Conservation (phyloP, 805 yeast genomes). For the Ogataea populi-albae region DNA sequence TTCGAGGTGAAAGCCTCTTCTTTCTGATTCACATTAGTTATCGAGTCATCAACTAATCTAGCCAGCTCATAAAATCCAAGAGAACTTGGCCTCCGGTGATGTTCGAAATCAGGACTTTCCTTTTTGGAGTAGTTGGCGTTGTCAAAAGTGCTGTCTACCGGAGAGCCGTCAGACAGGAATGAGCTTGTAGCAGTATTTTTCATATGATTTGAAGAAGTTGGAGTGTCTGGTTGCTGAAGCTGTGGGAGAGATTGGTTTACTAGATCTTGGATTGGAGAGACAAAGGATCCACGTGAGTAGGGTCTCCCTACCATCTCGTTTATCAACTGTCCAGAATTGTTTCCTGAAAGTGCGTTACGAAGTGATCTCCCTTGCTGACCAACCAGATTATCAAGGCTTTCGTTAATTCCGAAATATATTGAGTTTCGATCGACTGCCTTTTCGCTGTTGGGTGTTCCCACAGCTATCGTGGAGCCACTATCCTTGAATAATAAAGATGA, state of each 20-base stretch:
- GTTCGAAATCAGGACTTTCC: neutral
- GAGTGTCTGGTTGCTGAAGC: conserved; percentile 3
- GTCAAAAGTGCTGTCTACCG: too few relatives aligned
- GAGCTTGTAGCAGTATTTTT: conserved; percentile 1
- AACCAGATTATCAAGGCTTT: conserved; percentile 8
- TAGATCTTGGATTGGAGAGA: conserved; percentile 28
- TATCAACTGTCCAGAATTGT: conserved; percentile 3
- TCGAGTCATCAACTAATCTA: conserved; percentile 11
- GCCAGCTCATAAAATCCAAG: conserved; percentile 12
- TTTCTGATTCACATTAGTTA: conserved; percentile 1
- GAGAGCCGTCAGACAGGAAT: too few relatives aligned
- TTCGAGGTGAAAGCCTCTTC: neutral
- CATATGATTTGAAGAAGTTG: conserved; percentile 1
- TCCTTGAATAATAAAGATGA: conserved; percentile 7
- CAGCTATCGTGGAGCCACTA: conserved; percentile 6
- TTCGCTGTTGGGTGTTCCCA: conserved; percentile 1
- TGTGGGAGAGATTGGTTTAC: conserved; percentile 15
- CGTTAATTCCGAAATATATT: conserved; percentile 13
- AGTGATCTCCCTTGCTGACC: conserved; percentile 24
- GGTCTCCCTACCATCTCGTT: conserved; percentile 5
- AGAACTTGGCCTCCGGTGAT: conserved; percentile 3
- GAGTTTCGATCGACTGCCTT: conserved; percentile 6
- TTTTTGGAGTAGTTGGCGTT: neutral
- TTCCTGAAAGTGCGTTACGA: conserved; percentile 15
- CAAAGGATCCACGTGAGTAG: conserved; percentile 20